Conservation (phyloP, 2,329 filamentous ascomycete genomes). For the Sarocladium strictum region DNA sequence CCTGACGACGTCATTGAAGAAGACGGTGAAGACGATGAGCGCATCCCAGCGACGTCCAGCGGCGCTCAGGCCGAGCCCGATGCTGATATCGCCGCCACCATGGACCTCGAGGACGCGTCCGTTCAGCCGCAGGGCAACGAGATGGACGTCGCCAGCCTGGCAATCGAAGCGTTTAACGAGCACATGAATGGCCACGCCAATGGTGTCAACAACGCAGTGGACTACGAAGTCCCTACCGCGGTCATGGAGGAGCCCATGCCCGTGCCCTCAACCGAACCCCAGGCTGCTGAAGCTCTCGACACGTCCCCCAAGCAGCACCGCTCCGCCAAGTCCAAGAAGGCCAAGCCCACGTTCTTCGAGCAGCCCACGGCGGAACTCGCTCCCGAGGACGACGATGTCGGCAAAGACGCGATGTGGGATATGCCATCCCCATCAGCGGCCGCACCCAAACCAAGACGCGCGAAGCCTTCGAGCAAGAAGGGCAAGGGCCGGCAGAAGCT, state of each 20-base stretch:
- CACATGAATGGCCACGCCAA: slow-evolving; percentile 22
- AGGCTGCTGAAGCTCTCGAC: slow-evolving; percentile 8
- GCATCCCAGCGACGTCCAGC: slow-evolving; percentile 4
- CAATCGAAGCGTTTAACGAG: slow-evolving; percentile 29
- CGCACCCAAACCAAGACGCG: slow-evolving; percentile 24
- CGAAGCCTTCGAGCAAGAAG: slow-evolving; percentile 24
- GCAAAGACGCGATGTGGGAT: slow-evolving; percentile 16
- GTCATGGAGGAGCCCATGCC: slow-evolving; percentile 11
- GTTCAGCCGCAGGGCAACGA: slow-evolving; percentile 8
- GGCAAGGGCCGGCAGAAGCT: slow-evolving; percentile 13
- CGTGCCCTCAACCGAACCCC: slow-evolving; percentile 11
- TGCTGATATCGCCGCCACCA: not conserved
- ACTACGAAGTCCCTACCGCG: slow-evolving; percentile 5
- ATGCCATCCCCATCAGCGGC: slow-evolving; percentile 28
- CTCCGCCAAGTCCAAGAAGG: slow-evolving; percentile 38
- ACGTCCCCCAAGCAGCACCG: slow-evolving; percentile 21
- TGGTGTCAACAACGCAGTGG: slow-evolving; percentile 6
- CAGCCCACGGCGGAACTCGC: slow-evolving; percentile 18
- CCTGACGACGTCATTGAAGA: not conserved
- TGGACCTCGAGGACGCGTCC: not conserved
- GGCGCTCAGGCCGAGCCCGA: not conserved
- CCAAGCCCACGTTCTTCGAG: slow-evolving; percentile 41
- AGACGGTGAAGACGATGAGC: not conserved
- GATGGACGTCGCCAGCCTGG: slow-evolving; percentile 19
- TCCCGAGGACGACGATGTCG: slow-evolving; percentile 16